These are phyloP conservation scores for Polyporus tsugae DNA, from an alignment of 1,284 basidiomycete species.

Conservation along the genomic window DNA sequence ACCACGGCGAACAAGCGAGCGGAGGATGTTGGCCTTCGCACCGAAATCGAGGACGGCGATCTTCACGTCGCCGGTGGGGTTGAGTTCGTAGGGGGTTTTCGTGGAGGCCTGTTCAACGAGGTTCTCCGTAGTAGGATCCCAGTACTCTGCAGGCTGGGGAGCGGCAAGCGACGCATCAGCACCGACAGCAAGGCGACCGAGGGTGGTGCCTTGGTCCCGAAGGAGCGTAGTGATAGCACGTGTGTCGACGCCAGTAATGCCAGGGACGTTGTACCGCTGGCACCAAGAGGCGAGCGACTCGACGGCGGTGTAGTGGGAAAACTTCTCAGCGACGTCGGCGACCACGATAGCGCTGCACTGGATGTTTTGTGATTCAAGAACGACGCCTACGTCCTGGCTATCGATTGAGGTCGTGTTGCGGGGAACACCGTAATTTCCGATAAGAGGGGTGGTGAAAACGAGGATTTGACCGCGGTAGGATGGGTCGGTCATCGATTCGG, in stretches of 20 bases:
- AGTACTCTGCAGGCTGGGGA: conserved; percentile 78
- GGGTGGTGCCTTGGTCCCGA: conserved; percentile 96
- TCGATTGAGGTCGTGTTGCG: conserved; percentile 80
- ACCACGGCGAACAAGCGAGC: conserved; percentile 89
- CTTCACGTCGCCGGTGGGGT: conserved; percentile 87
- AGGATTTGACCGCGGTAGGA: conserved; percentile 98
- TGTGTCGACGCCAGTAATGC: conserved; percentile 96
- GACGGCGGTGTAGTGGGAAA: conserved; percentile 94
- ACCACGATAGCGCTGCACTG: conserved; percentile 96
- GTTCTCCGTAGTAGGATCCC: conserved; percentile 94
- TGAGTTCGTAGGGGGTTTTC: conserved; percentile 85
- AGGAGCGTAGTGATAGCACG: conserved; percentile 94
- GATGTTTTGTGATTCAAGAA: conserved; percentile 90
- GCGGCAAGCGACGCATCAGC: conserved; percentile 70
- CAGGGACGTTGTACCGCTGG: conserved; percentile 88
- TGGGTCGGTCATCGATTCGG: conserved; percentile 99
- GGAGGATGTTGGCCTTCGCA: conserved; percentile 96
- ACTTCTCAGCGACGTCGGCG: conserved; percentile 93
- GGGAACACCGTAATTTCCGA: conserved; percentile 99
- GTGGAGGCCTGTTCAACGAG: conserved; percentile 95
- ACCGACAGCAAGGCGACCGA: conserved; percentile 91
- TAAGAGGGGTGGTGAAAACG: conserved; percentile 97
- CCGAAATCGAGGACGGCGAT: conserved; percentile 98
- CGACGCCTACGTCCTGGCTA: conserved; percentile 86
- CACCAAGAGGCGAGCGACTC: conserved; percentile 97